Percentiles rank a stretch among this genome's conserved stretches.
phyloP scores from a whole-genome alignment of 441 rosid species.

The Erysimum pusillum region DNA sequence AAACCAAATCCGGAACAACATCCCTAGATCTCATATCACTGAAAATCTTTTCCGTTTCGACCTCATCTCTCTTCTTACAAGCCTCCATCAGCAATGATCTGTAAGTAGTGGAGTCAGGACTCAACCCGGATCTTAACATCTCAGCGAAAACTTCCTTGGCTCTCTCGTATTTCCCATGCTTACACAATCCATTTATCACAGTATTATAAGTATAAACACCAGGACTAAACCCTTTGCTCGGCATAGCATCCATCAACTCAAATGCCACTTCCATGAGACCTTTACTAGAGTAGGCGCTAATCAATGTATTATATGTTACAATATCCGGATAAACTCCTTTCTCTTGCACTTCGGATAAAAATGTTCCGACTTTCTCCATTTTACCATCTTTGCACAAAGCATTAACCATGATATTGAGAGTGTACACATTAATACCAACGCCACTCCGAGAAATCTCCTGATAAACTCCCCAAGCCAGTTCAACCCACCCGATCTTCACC shows the following conservation, averaged over 20 bases:
- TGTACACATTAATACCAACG: slow-evolving; percentile 62
- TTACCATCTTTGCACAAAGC: slow-evolving; percentile 81
- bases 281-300: slow-evolving; percentile 71
- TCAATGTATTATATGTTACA: slow-evolving; percentile 75
- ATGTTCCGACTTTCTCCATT: slow-evolving; percentile 54
- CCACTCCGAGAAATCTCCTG: slow-evolving; percentile 58
- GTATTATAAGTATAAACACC: slow-evolving; percentile 71
- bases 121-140: slow-evolving; percentile 65
- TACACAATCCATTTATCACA: slow-evolving; percentile 73
- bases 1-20: slow-evolving; percentile 72
- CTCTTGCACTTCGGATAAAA: slow-evolving; percentile 62
- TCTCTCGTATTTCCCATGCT: slow-evolving; percentile 56
- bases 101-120: slow-evolving; percentile 72
- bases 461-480: slow-evolving; percentile 80
- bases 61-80: slow-evolving; percentile 61
- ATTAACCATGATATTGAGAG: slow-evolving; percentile 88
- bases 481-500: slow-evolving; percentile 80
- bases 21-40: slow-evolving; percentile 57
- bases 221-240: slow-evolving; percentile 69
- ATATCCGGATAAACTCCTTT: slow-evolving; percentile 69
- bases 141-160: slow-evolving; percentile 70
- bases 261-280: slow-evolving; percentile 76
- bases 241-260: slow-evolving; percentile 66
- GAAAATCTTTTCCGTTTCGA: slow-evolving; percentile 63
- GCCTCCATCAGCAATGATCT: slow-evolving; percentile 73